Evolutionary conservation across 2,329 filamentous ascomycete species (phyloP).

Genomic region (Shiraia bambusicola): DNA sequence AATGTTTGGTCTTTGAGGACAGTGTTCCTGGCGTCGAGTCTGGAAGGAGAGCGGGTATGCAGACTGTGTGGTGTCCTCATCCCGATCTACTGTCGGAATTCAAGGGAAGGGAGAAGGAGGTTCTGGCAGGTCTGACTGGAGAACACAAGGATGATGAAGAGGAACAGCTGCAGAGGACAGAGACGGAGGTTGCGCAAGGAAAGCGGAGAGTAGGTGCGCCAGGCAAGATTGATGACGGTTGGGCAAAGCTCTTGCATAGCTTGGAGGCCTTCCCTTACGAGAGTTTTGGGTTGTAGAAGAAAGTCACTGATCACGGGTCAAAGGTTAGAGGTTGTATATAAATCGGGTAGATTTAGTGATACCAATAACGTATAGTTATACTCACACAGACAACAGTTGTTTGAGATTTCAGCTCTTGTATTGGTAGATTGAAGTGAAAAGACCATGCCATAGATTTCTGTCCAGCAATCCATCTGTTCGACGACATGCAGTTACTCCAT

Average conservation of each 20-base stretch:
- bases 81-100: constrained; percentile 75
- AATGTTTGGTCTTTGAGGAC: constrained; percentile 96
- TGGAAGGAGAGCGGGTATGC: constrained; percentile 88
- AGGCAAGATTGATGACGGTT: constrained; percentile 62
- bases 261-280: constrained; percentile 63
- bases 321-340: too few species aligned
- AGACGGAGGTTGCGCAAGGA: constrained; percentile 43
- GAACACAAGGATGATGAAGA: constrained; percentile 63
- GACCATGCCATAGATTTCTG: too few species aligned
- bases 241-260: constrained; percentile 54
- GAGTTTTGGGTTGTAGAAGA: constrained; percentile 55
- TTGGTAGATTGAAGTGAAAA: too few species aligned
- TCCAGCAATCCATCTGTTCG: too few species aligned
- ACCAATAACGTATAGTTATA: background rate
- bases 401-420: too few species aligned
- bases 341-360: too few species aligned
- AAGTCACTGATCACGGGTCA: too few species aligned
- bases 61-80: constrained; percentile 90
- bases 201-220: constrained; percentile 49
- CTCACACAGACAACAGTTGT: background rate
- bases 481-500: too few species aligned
- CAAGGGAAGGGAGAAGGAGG: constrained; percentile 71
- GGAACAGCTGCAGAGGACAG: constrained; percentile 30
- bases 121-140: constrained; percentile 79
- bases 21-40: constrained; percentile 90